Conservation (phyloP, 2,329 filamentous ascomycete species). For the Emydomyces testavorans region DNA sequence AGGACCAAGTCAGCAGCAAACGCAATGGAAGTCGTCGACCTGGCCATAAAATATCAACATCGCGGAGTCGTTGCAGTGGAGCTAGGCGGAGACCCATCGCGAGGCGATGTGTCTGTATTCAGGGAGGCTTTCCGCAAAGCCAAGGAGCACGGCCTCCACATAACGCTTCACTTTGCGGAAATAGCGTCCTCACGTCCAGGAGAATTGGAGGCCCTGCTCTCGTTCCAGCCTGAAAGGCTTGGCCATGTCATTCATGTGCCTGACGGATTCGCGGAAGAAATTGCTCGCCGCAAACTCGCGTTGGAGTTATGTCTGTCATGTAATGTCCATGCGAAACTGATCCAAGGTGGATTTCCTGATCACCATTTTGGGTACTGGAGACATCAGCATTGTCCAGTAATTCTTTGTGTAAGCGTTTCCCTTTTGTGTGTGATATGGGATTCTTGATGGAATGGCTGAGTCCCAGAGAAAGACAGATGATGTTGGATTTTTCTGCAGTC, state of each 20-base stretch:
- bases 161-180: slow-evolving; percentile 74
- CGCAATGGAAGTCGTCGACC: slow-evolving; percentile 51
- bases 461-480: slow-evolving; percentile 69
- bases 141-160: slow-evolving; percentile 43
- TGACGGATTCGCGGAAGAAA: slow-evolving; percentile 47
- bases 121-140: slow-evolving; percentile 48
- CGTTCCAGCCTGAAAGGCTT: slow-evolving; percentile 55
- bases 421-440: too few species aligned
- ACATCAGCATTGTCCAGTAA: slow-evolving; percentile 48
- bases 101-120: slow-evolving; percentile 51
- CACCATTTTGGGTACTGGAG: slow-evolving; percentile 72
- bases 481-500: slow-evolving; percentile 67
- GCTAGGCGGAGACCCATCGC: slow-evolving; percentile 63
- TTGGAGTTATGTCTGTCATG: slow-evolving; percentile 70
- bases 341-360: slow-evolving; percentile 49
- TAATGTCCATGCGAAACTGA: slow-evolving; percentile 67
- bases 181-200: slow-evolving; percentile 42
- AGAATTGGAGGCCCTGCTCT: slow-evolving; percentile 55
- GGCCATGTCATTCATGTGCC: slow-evolving; percentile 71
- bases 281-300: slow-evolving; percentile 45
- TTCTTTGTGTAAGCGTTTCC: slow-evolving; percentile 51
- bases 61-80: slow-evolving; percentile 61
- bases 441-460: too few species aligned
- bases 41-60: slow-evolving; percentile 47
- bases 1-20: slow-evolving; percentile 49